A percentile compares a stretch with the other conserved stretches of the same genome.
Evolutionary conservation across 2,329 filamentous ascomycete species (phyloP).

Genomic region (Fusarium coicis): DNA sequence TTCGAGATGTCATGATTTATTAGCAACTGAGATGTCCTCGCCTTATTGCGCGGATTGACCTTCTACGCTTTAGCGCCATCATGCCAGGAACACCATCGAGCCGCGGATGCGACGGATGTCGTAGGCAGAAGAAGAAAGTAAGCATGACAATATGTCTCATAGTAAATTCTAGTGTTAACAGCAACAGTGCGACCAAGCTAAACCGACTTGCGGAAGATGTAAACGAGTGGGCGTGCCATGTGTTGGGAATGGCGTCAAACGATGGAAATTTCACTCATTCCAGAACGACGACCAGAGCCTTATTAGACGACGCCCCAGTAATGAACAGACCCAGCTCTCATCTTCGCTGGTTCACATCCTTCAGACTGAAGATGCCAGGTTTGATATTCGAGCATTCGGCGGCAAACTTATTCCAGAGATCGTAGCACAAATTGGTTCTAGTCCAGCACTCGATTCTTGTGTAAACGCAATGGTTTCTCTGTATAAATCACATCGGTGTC

Average conservation of each 20-base stretch:
- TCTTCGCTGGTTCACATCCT: slow-evolving; percentile 34
- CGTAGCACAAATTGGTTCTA: slow-evolving; percentile 24
- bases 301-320: slow-evolving; percentile 18
- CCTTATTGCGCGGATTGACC: neutral
- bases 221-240: slow-evolving; percentile 27
- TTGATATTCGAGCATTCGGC: slow-evolving; percentile 33
- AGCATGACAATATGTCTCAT: neutral
- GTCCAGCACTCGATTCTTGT: slow-evolving; percentile 23
- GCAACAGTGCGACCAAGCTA: slow-evolving; percentile 20
- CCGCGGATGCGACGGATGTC: slow-evolving; percentile 28
- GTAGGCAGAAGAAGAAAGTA: slow-evolving; percentile 36
- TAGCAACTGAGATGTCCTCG: neutral
- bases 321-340: slow-evolving; percentile 9
- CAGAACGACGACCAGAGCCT: neutral
- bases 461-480: slow-evolving; percentile 30
- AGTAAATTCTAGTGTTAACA: neutral
- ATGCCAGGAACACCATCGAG: slow-evolving; percentile 34
- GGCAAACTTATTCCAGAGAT: slow-evolving; percentile 33
- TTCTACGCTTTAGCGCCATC: neutral
- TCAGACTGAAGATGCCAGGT: slow-evolving; percentile 33
- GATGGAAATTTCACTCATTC: slow-evolving; percentile 33
- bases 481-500: slow-evolving; percentile 19
- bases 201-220: slow-evolving; percentile 35
- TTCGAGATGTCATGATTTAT: neutral
- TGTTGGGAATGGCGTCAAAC: slow-evolving; percentile 32